Conservation (phyloP, 2,329 filamentous ascomycete genomes). For the Aciculosporium take region DNA sequence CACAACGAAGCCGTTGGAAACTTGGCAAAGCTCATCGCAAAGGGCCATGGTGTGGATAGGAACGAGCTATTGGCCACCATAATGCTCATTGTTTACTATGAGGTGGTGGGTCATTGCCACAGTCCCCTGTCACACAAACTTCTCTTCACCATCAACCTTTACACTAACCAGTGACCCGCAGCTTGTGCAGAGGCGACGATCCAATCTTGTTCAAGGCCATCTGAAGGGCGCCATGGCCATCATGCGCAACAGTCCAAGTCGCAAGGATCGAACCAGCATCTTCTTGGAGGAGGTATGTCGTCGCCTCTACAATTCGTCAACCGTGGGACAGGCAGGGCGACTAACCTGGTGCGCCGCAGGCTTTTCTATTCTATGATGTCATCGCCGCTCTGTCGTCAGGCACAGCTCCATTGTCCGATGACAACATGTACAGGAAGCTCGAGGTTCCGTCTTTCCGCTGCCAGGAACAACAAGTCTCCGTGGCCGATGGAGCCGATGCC, state of each 20-base stretch:
- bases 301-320: neutral
- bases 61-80: conserved; percentile 48
- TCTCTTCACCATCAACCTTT: neutral
- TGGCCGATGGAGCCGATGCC: conserved; percentile 39
- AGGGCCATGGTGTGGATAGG: conserved; percentile 32
- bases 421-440: conserved; percentile 31
- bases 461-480: conserved; percentile 29
- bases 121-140: no score
- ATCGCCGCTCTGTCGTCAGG: conserved; percentile 49
- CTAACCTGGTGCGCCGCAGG: conserved; percentile 22
- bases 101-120: conserved; percentile 49
- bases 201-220: conserved; percentile 46
- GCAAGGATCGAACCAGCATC: conserved; percentile 34
- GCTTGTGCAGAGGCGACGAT: conserved; percentile 45
- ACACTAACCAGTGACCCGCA: conserved; percentile 13
- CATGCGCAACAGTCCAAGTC: conserved; percentile 34
- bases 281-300: conserved; percentile 43
- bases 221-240: conserved; percentile 48
- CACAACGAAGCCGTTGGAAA: conserved; percentile 46
- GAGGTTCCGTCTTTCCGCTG: conserved; percentile 31
- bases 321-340: no score
- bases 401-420: conserved; percentile 38
- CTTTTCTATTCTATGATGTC: conserved; percentile 52
- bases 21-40: conserved; percentile 40
- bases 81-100: conserved; percentile 48